These are phyloP conservation scores for Wickerhamomyces sp. DNA, from an alignment of 1,139 yeast genomes.

Conservation along the genomic window DNA sequence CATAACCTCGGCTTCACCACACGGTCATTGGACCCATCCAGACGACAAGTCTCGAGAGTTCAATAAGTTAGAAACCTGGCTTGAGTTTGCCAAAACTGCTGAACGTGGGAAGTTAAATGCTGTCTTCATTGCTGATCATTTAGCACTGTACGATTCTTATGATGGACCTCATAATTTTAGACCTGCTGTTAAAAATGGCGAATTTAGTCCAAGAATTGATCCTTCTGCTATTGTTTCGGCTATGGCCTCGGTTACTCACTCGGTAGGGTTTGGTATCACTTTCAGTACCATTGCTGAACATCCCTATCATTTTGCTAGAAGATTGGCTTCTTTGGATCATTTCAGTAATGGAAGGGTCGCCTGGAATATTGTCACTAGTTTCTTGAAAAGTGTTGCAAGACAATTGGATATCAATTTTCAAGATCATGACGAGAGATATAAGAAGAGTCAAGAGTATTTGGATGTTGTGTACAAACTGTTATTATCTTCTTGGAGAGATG, in stretches of 20 bases:
- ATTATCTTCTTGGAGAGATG: conserved; percentile 39
- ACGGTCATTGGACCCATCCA: conserved; percentile 3
- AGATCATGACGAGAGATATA: conserved; percentile 34
- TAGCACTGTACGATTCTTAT: conserved; percentile 37
- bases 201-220: conserved; percentile 33
- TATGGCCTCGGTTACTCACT: conserved; percentile 35
- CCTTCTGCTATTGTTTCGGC: conserved; percentile 31
- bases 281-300: conserved; percentile 36
- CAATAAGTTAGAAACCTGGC: conserved; percentile 36
- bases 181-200: conserved; percentile 33
- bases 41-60: conserved; percentile 19
- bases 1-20: not conserved
- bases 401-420: conserved; percentile 35
- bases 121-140: conserved; percentile 37
- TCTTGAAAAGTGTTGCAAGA: conserved; percentile 36
- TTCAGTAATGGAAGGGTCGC: conserved; percentile 37
- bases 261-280: conserved; percentile 34
- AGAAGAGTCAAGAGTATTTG: conserved; percentile 35
- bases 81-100: conserved; percentile 32
- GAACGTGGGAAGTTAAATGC: conserved; percentile 38
- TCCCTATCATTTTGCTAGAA: conserved; percentile 36
- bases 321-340: conserved; percentile 36
- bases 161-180: conserved; percentile 37
- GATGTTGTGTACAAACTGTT: conserved; percentile 34
- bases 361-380: conserved; percentile 39